Conservation (phyloP, 2,329 filamentous ascomycete species). For the Alternaria sp. region DNA sequence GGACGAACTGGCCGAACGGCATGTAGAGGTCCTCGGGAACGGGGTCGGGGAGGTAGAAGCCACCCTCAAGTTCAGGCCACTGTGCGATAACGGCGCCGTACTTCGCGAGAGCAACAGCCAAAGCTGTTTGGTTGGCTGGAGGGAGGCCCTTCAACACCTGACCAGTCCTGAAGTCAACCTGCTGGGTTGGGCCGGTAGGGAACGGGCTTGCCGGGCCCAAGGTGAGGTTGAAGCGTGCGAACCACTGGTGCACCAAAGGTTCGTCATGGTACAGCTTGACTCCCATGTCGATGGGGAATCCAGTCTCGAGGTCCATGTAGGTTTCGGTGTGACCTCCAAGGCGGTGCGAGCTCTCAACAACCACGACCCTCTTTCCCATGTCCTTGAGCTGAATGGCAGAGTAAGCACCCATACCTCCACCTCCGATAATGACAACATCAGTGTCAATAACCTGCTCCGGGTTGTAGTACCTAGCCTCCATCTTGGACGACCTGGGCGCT, state of each 20-base stretch:
- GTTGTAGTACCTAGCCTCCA: not conserved
- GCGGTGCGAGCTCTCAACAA: conserved; percentile 48
- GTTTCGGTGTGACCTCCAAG: conserved; percentile 59
- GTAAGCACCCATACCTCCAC: conserved; percentile 51
- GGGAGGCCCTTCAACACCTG: conserved; percentile 6
- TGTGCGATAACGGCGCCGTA: conserved; percentile 34
- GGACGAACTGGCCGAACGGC: conserved; percentile 57
- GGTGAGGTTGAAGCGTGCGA: conserved; percentile 15
- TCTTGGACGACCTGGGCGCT: not conserved
- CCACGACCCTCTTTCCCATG: conserved; percentile 43
- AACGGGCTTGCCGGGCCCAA: not conserved
- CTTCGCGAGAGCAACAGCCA: conserved; percentile 17
- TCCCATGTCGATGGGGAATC: conserved; percentile 43
- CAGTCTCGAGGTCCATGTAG: conserved; percentile 49
- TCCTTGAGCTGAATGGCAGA: conserved; percentile 51
- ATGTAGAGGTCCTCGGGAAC: conserved; percentile 58
- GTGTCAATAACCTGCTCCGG: conserved; percentile 1
- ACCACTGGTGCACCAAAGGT: conserved; percentile 40
- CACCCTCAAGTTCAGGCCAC: conserved; percentile 30
- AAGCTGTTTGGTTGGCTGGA: conserved; percentile 12
- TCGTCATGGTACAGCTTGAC: conserved; percentile 49
- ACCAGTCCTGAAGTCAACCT: conserved; percentile 43
- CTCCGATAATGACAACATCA: conserved; percentile 50
- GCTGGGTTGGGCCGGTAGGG: not conserved
- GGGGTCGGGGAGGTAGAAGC: conserved; percentile 54